A percentile compares a stretch with the other conserved stretches of the same genome.
Conservation (phyloP, 2,329 filamentous ascomycete species). For the Ophiosphaerella narmari region DNA sequence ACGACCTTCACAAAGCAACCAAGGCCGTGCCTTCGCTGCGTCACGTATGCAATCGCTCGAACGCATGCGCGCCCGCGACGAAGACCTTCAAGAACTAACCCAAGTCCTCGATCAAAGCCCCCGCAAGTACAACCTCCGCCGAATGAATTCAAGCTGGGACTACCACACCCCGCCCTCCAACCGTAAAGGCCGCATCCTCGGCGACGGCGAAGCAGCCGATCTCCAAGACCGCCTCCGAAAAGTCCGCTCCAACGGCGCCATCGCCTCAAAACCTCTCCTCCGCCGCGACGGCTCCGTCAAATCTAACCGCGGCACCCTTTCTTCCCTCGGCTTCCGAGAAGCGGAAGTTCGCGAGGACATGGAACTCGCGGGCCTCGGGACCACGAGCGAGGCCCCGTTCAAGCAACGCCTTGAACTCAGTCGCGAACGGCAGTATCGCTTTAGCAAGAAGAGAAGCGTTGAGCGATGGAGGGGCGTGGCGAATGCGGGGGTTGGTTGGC, state of each 20-base stretch:
- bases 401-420: slow-evolving; percentile 39
- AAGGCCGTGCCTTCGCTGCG: slow-evolving; percentile 59
- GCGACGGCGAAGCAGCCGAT: slow-evolving; percentile 35
- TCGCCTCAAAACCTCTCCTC: slow-evolving; percentile 26
- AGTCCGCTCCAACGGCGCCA: slow-evolving; percentile 39
- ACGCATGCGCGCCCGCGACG: slow-evolving; percentile 48
- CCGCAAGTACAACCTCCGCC: slow-evolving; percentile 45
- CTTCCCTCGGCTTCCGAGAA: slow-evolving; percentile 42
- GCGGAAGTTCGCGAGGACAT: slow-evolving; percentile 45
- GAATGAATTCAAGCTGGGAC: slow-evolving; percentile 33
- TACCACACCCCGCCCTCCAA: slow-evolving; percentile 43
- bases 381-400: slow-evolving; percentile 30
- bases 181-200: slow-evolving; percentile 38
- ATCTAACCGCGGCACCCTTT: slow-evolving; percentile 28
- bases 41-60: slow-evolving; percentile 58
- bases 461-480: slow-evolving; percentile 43
- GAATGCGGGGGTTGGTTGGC: slow-evolving; percentile 41
- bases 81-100: slow-evolving; percentile 49
- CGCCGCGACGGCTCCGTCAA: slow-evolving; percentile 26
- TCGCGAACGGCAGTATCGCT: slow-evolving; percentile 37
- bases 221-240: slow-evolving; percentile 35
- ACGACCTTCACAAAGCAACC: slow-evolving; percentile 47
- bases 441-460: slow-evolving; percentile 40
- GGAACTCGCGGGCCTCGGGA: slow-evolving; percentile 34
- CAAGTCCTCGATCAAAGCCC: slow-evolving; percentile 51